Base-by-base conservation (phyloP, 192 early-diverging fungal species). In the Helicostylum pulchrum region DNA sequence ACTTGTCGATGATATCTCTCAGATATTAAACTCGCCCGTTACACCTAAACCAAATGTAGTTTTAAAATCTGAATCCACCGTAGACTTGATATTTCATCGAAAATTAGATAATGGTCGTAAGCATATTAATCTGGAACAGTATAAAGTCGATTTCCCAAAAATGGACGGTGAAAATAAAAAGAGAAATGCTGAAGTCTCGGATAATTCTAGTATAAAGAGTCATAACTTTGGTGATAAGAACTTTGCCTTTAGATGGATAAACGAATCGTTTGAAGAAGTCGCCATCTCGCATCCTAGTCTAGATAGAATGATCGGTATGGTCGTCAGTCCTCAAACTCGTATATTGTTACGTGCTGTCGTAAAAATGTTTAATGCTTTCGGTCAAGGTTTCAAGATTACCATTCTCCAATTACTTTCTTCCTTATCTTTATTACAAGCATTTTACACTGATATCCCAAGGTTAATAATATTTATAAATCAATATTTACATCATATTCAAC, bases 301-400 rank as follows among this genome's bases (percentile, higher is more conserved):
- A 39, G 74, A 76, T 61, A 62, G 70, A 31, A 76, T 76, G 74
- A 71, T 76, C 51, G 74, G 74, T 5, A 26, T 76, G 76, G 79
- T 79, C 0, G 79, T 83, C 8, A 77, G 76, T 17, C 76, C 78
- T 7, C 76, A 83, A 43, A 83, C 81, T 26, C 54, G 79, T 55
- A 78, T 69, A 10, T 64, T 83, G 17, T 66, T 83, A 39, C 77
- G 79, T 43, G 81, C 78, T 19, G 81, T 83, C 10, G 70, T 79
- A 19, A 72, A 77, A 17, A 42, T 83, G 39, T 75, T 62, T 7
- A 74, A 74, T 44, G 80, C 80, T 17, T 82, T 80, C 61, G 80
- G 82, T 52, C 84, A 88, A 70, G 86, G 86, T 11, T 76, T 88
- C 26, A 85, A 88, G 64, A 70, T 85, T 12, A 80, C 80, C 32